A percentile compares a stretch with the other conserved stretches of the same genome.
phyloP scores from a whole-genome alignment of 345 rosid genomes.

The Hibiscus mutabilis region DNA sequence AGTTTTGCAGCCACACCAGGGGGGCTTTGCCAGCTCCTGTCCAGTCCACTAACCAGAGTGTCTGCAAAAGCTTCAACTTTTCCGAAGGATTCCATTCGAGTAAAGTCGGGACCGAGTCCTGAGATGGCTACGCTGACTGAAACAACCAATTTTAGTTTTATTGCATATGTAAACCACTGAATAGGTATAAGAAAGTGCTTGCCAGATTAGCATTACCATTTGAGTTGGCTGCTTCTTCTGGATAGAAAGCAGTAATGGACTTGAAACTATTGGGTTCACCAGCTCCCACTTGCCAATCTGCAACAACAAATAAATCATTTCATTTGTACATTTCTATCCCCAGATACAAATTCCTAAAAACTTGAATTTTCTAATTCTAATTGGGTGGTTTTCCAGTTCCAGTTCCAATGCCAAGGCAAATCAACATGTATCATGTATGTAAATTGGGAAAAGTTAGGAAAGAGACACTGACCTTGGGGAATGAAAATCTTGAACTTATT shows the following conservation, averaged over 20 bases:
- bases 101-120: slow-evolving; percentile 89
- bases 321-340: neutral
- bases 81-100: slow-evolving; percentile 87
- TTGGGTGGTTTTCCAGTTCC: neutral
- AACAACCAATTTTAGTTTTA: slow-evolving; percentile 4
- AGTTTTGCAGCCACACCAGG: slow-evolving; percentile 83
- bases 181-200: neutral
- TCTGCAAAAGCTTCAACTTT: slow-evolving; percentile 90
- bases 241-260: slow-evolving; percentile 81
- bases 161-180: neutral
- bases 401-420: neutral
- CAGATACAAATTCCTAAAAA: neutral
- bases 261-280: slow-evolving; percentile 78
- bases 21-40: slow-evolving; percentile 90
- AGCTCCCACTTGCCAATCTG: slow-evolving; percentile 71
- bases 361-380: neutral
- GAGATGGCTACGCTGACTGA: slow-evolving; percentile 65
- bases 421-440: neutral
- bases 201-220: slow-evolving; percentile 38
- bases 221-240: slow-evolving; percentile 44
- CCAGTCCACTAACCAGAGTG: slow-evolving; percentile 82
- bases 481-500: slow-evolving; percentile 79
- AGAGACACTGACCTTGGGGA: slow-evolving; percentile 49
- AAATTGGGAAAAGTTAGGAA: neutral
- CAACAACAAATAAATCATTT: slow-evolving; percentile 3